Conservation (phyloP, 495 filamentous ascomycete genomes). For the Daldinia loculata region DNA sequence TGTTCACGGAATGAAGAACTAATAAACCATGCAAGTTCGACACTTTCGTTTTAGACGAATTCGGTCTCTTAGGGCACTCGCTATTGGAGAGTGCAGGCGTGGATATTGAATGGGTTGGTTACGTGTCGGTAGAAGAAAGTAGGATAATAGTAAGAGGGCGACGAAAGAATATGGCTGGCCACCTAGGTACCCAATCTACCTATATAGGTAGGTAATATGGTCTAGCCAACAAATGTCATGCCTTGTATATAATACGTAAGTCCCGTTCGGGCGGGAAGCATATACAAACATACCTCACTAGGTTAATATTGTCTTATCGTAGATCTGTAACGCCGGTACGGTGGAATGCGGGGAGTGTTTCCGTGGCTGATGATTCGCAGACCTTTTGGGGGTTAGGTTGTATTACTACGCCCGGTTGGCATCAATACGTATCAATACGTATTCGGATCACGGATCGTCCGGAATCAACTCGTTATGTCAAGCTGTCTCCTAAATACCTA, state of each 20-base stretch:
- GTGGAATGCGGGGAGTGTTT: background rate
- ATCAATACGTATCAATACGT: constrained; percentile 1
- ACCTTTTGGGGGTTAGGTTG: background rate
- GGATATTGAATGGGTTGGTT: background rate
- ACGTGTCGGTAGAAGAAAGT: background rate
- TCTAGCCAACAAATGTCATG: no score
- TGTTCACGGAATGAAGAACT: no score
- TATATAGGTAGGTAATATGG: background rate
- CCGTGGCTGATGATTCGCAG: background rate
- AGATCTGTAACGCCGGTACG: background rate
- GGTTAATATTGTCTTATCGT: background rate
- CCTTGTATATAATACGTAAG: background rate
- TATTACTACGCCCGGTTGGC: background rate
- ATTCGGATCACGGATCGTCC: constrained; percentile 19
- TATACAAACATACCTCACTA: background rate
- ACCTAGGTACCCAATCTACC: no score
- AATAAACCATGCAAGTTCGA: background rate
- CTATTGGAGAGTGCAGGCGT: background rate
- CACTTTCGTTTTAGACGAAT: background rate
- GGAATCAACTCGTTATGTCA: constrained; percentile 2
- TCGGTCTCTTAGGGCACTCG: background rate
- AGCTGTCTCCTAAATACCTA: background rate
- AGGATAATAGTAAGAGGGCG: background rate
- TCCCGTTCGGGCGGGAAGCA: background rate
- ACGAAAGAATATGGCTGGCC: background rate